Evolutionary conservation across 2,329 filamentous ascomycete genomes (phyloP).

Genomic region (Ceratocystis smalleyi): DNA sequence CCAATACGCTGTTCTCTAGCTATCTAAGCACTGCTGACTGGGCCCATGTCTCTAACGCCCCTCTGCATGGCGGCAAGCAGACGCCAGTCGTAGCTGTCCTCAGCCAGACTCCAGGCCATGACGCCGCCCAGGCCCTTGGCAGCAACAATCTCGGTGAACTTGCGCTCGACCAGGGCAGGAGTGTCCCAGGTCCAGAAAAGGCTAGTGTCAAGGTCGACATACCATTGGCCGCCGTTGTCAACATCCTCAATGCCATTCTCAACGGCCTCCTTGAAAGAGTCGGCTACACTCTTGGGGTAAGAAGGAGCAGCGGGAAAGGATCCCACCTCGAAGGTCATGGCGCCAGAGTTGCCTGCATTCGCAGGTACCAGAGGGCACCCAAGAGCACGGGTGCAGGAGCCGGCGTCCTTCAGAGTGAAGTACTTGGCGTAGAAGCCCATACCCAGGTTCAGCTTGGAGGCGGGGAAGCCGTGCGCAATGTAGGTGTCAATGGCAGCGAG

Average conservation of each 20-base stretch:
- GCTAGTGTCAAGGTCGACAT: conserved; percentile 42
- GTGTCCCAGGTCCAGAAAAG: conserved; percentile 67
- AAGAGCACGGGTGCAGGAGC: conserved; percentile 29
- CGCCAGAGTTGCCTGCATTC: not conserved
- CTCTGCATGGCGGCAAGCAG: not conserved
- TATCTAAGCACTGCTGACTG: not conserved
- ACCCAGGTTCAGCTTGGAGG: conserved; percentile 43
- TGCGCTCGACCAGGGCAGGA: conserved; percentile 40
- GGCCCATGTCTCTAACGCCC: not conserved
- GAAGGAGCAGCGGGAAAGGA: not conserved
- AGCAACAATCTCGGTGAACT: conserved; percentile 44
- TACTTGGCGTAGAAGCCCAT: conserved; percentile 53
- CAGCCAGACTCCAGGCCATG: conserved; percentile 60
- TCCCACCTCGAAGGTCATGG: not conserved
- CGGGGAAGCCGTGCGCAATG: conserved; percentile 35
- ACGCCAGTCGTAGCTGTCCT: conserved; percentile 31
- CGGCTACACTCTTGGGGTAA: not conserved
- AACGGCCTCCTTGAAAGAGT: conserved; percentile 42
- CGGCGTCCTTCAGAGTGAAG: conserved; percentile 34
- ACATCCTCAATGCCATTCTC: conserved; percentile 40
- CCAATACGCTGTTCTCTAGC: too few species aligned
- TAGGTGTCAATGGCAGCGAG: conserved; percentile 42
- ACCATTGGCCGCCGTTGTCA: conserved; percentile 48
- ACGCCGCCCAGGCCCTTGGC: conserved; percentile 48
- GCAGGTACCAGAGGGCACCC: conserved; percentile 41